phyloP scores from a whole-genome alignment of 495 filamentous ascomycete genomes.

The Cercophora sp. region DNA sequence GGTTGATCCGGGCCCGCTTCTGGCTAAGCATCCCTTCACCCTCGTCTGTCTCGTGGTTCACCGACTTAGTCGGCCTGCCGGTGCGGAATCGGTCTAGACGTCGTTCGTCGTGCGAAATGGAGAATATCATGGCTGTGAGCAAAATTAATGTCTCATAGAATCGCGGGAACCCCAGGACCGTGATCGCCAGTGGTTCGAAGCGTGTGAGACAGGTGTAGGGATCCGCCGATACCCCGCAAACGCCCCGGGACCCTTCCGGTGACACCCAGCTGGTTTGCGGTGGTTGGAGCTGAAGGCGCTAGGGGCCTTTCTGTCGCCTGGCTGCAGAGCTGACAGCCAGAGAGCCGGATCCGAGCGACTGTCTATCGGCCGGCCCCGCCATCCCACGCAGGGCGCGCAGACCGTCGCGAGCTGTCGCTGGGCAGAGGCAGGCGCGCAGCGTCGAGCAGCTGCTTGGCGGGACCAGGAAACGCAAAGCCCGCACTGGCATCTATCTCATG shows the following conservation, averaged over 20 bases:
- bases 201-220: not conserved
- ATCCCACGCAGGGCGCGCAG: not conserved
- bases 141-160: not conserved
- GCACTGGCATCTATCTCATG: too few relatives aligned
- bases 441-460: not conserved
- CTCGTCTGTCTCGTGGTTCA: too few relatives aligned
- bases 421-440: too few relatives aligned
- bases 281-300: not conserved
- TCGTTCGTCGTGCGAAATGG: too few relatives aligned
- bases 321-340: not conserved
- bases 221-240: conserved; percentile 5
- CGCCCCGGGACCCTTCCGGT: too few relatives aligned
- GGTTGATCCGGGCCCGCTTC: too few relatives aligned
- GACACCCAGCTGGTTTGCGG: not conserved
- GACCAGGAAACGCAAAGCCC: too few relatives aligned
- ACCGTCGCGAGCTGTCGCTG: too few relatives aligned
- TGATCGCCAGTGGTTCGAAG: not conserved
- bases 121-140: too few relatives aligned
- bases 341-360: conserved; percentile 3
- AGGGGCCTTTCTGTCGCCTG: not conserved
- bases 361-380: conserved; percentile 3
- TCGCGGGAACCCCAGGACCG: not conserved
- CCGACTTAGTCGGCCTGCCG: too few relatives aligned
- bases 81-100: too few relatives aligned
- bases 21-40: too few relatives aligned